Evolutionary conservation across 495 filamentous ascomycete species (phyloP).

Genomic region (Penicillium parvum): DNA sequence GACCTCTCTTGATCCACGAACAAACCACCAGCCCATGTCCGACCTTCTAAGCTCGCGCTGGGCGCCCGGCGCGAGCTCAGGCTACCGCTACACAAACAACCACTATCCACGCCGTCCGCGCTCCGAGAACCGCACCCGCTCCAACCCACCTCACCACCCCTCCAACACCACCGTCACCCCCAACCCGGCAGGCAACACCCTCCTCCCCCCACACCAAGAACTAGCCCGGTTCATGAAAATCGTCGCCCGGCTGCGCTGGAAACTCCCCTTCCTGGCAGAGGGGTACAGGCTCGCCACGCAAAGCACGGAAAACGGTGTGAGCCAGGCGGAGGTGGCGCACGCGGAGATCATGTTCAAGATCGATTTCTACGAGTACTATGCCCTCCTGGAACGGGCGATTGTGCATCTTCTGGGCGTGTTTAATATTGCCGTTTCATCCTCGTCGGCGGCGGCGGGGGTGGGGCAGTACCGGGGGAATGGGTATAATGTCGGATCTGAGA

Average conservation of each 20-base stretch:
- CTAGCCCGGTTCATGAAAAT: slow-evolving; percentile 54
- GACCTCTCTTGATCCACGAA: too few relatives aligned
- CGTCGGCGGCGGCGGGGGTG: slow-evolving; percentile 2
- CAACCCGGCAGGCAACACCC: slow-evolving; percentile 5
- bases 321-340: slow-evolving; percentile 25
- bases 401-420: slow-evolving; percentile 57
- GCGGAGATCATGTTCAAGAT: slow-evolving; percentile 64
- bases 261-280: slow-evolving; percentile 51
- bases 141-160: neutral
- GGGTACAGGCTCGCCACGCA: slow-evolving; percentile 48
- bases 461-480: neutral
- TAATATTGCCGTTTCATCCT: slow-evolving; percentile 40
- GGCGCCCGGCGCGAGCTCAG: slow-evolving; percentile 18
- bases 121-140: slow-evolving; percentile 10
- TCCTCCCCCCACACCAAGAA: slow-evolving; percentile 37
- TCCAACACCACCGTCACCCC: slow-evolving; percentile 14
- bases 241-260: slow-evolving; percentile 55
- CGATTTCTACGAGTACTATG: slow-evolving; percentile 68
- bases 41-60: slow-evolving; percentile 28
- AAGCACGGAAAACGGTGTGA: slow-evolving; percentile 6
- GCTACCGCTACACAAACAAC: neutral
- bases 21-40: slow-evolving; percentile 19
- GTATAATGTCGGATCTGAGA: too few relatives aligned
- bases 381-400: slow-evolving; percentile 58
- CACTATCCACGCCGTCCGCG: slow-evolving; percentile 1